phyloP scores from a whole-genome alignment of 2,329 filamentous ascomycete genomes.

The Tolypocladium amazonense region DNA sequence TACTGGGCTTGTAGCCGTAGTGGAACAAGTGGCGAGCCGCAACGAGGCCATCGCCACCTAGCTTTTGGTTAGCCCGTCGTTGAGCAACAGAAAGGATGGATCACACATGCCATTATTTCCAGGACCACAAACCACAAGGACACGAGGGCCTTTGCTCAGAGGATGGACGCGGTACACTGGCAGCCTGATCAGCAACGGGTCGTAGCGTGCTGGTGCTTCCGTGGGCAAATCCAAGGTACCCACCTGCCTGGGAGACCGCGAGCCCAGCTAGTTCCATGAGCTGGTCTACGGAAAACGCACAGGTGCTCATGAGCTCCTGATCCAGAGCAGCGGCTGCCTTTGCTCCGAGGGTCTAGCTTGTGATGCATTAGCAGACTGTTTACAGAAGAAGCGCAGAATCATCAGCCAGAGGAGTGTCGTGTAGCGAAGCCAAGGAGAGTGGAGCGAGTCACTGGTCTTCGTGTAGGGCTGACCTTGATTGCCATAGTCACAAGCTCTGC shows the following conservation, averaged over 20 bases:
- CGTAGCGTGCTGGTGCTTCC: background rate
- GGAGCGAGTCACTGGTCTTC: background rate
- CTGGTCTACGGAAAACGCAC: constrained; percentile 88
- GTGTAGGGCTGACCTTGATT: constrained; percentile 15
- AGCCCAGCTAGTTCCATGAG: constrained; percentile 94
- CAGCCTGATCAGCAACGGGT: background rate
- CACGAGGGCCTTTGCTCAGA: constrained; percentile 53
- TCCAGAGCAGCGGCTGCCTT: constrained; percentile 85
- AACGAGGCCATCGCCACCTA: constrained; percentile 88
- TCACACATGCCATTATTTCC: constrained; percentile 50
- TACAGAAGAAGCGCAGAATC: background rate
- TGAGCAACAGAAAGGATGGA: background rate
- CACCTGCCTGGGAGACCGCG: constrained; percentile 83
- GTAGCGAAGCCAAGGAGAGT: background rate
- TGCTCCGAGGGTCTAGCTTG: constrained; percentile 64
- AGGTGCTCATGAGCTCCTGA: constrained; percentile 82
- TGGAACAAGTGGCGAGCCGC: constrained; percentile 85
- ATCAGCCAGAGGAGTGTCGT: background rate
- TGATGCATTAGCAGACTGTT: background rate
- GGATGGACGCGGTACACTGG: constrained; percentile 80
- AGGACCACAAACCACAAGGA: constrained; percentile 88
- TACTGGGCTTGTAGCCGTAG: constrained; percentile 78
- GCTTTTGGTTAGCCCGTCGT: constrained; percentile 17
- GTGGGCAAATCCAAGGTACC: background rate
- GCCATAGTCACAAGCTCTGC: constrained; percentile 13